These are phyloP conservation scores for Fusarium redolens DNA, from an alignment of 2,329 filamentous ascomycete species.

Conservation along the genomic window DNA sequence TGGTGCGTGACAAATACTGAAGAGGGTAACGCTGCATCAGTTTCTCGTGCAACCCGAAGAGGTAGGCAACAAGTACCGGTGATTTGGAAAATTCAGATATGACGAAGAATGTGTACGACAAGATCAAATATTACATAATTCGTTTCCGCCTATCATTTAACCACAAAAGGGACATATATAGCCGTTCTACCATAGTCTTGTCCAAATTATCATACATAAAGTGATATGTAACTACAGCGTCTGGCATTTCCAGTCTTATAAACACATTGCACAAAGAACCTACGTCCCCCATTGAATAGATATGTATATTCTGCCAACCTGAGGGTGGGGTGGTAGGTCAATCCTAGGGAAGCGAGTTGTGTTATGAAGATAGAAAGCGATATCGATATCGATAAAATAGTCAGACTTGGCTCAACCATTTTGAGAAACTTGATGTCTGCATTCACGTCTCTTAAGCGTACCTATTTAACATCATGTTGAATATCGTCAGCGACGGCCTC, in stretches of 20 bases:
- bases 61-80: fast-evolving
- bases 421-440: fast-evolving
- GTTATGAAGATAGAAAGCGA: not conserved
- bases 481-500: not conserved
- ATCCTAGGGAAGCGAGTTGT: not conserved
- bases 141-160: fast-evolving
- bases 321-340: not conserved
- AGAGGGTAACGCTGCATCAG: not conserved
- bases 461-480: fast-evolving
- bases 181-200: fast-evolving
- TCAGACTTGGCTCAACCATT: not conserved
- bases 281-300: too few species aligned
- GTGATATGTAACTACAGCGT: not conserved
- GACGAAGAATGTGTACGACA: fast-evolving
- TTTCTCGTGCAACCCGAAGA: not conserved
- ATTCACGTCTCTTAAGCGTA: fast-evolving
- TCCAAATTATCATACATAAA: fast-evolving
- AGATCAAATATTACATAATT: fast-evolving
- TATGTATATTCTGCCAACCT: not conserved
- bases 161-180: fast-evolving
- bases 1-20: not conserved
- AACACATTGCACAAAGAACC: fast-evolving
- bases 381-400: fast-evolving
- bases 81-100: not conserved
- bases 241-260: fast-evolving